Base-by-base conservation (phyloP, 345 rosid species). In the Melaleuca quinquenervia region DNA sequence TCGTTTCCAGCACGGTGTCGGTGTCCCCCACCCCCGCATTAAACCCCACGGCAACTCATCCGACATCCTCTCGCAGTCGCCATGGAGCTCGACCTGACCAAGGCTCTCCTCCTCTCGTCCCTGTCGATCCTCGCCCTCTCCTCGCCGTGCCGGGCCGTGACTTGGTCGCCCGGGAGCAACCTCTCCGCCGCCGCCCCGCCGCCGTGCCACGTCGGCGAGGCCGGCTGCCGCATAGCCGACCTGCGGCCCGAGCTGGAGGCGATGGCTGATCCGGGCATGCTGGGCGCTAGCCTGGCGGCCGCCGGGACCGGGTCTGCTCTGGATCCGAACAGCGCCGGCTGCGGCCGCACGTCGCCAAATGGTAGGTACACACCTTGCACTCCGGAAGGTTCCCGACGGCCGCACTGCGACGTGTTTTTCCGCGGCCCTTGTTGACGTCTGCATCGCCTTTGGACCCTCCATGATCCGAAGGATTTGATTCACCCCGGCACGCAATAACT, bases 311-410 rank as follows among this genome's bases (percentile, higher is more conserved):
- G 10, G 58, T 8, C 3, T 21, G 1, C 45, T 64, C 3, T 1
- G 24, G 0, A 64, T 12, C 12, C 0, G 45, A 64, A 18, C 1
- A 8, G 0, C 11, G 24, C 45, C 1, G 24, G 45, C 45, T 64
- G 45, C 76, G 45, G 45, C 24, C 78, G 45, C 8, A 32, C 8
- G 0, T 32, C 0, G 45, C 78, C 45, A 8, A 2, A 32, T 4
- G 1, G 0, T 5, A 32, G 1, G 78, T 64, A 32, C 78, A 64
- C 78, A 24, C 78, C 78, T 32, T 64, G 78, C 78, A 16, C 78
- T 1, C 45, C 78, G 3, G 36, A 58, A 0, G 7, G 2, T 8
- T 0, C 0, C 70, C 3, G 0, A 36, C 0, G 5, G 20, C 10
- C 75, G 0, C 21, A 0, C 74, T 60, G 74, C 41, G 0, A 0